Base-by-base conservation (phyloP, 2,329 filamentous ascomycete genomes). In the Teratosphaeria gauchensis region DNA sequence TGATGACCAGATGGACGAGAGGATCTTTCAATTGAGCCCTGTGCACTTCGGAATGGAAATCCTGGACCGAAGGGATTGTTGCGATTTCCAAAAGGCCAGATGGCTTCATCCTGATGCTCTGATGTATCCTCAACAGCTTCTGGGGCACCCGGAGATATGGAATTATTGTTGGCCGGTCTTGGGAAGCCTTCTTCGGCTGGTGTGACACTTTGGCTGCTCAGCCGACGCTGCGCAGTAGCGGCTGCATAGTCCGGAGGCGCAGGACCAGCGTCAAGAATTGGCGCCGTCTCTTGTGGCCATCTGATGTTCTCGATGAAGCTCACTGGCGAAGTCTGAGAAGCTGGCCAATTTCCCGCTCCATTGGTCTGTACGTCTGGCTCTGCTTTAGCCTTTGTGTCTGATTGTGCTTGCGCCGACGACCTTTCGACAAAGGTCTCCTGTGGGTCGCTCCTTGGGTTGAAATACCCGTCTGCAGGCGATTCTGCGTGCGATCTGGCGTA, bases 161-260 rank as follows among this genome's bases (percentile, higher is more conserved):
- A 42, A 42, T 11, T 11, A 42, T 42, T 14, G 35, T 16, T 16
- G 35, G 12, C 35, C 3, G n/a, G n/a, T 42, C 35, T 42, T 14
- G 11, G n/a, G 4, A 16, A 42, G 35, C 35, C n/a, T 12, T 42
- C 35, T 16, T 42, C 35, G 35, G 14, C 11, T 16, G 12, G 35
- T 42, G 35, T 5, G 7, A 14, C 11, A 42, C 4, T 14, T 16
- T 42, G 19, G 30, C 14, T 31, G 31, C 53, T 12, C 19, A 21
- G 9, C 16, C 19, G 14, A 54, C 32, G 56, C 55, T 61, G 56
- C 16, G 64, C 61, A 4, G 59, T 65, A 9, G 63, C 63, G 14
- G 63, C 59, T 32, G 65, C 63, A 51, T 69, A 69, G 51, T 67
- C 66, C 19, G 67, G 67, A 33, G 67, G 67, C 19, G 66, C 63